phyloP scores from a whole-genome alignment of 352 stramenopile genomes.

The Phytophthora cryptogea region DNA sequence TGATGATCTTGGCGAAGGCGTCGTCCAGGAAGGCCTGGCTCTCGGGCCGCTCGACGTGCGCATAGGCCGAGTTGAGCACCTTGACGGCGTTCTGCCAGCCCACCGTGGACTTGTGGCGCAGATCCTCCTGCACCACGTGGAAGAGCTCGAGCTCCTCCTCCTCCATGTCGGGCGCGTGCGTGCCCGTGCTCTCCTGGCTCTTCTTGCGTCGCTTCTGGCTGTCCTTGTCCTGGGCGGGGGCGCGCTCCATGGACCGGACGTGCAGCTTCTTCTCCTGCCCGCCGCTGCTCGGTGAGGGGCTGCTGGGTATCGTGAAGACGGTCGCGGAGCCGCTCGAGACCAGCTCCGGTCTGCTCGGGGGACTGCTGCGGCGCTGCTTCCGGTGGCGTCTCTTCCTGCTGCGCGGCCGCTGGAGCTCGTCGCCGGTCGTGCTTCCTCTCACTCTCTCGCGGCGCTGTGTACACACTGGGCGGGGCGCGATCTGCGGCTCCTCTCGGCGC shows the following conservation, averaged over 20 bases:
- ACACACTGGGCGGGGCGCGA: too few species aligned
- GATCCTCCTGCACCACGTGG: slow-evolving; percentile 82
- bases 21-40: slow-evolving; percentile 81
- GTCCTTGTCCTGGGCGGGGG: slow-evolving; percentile 50
- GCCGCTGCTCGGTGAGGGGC: slow-evolving; percentile 36
- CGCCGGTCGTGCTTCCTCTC: slow-evolving; percentile 32
- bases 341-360: slow-evolving; percentile 20
- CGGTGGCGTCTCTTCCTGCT: slow-evolving; percentile 26
- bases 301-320: slow-evolving; percentile 44
- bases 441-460: not conserved
- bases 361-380: slow-evolving; percentile 3
- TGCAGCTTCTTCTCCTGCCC: slow-evolving; percentile 66
- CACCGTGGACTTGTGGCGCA: slow-evolving; percentile 89
- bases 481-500: slow-evolving; percentile 6
- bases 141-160: slow-evolving; percentile 87
- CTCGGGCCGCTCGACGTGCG: slow-evolving; percentile 70
- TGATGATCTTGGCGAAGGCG: slow-evolving; percentile 80
- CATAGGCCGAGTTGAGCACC: slow-evolving; percentile 74
- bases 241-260: slow-evolving; percentile 57
- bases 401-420: slow-evolving; percentile 22
- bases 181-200: slow-evolving; percentile 45
- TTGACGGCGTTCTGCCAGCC: slow-evolving; percentile 91
- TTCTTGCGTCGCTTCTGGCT: slow-evolving; percentile 75
- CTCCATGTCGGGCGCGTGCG: slow-evolving; percentile 57
- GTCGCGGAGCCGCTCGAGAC: slow-evolving; percentile 32